Evolutionary conservation across 2,329 filamentous ascomycete genomes (phyloP), one percentile per base, ranked within the genome.

Genomic region (Aspergillus neotritici): DNA sequence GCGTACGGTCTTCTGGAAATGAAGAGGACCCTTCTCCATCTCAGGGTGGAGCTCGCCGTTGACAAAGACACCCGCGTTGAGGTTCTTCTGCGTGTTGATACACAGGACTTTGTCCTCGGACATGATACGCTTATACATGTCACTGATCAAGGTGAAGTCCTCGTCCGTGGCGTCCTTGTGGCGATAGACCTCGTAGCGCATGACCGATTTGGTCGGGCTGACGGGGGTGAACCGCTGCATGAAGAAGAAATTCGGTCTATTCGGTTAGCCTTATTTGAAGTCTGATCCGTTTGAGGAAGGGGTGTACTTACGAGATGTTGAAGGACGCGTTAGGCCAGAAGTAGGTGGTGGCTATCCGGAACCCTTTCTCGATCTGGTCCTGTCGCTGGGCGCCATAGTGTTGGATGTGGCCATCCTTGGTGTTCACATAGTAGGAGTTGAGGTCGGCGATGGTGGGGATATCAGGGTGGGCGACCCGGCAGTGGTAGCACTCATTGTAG

Each of bases 401-500:
- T 44, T 73, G 65, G 42, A 79, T 75, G 48, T 74, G 67, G 1
- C 62, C 66, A 11, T 62, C 66, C 45, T 69, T 68, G 31, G 71
- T 71, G 50, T 74, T 64, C 41, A 77, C 73, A 34, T 64, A 60
- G 61, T 80, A 81, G 4, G 71, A 71, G 46, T 71, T 68, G 38
- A 81, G 70, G 47, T 80, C 73, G 35, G 76, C 70, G 9, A 80
- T 66, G 30, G 66, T 65, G 4, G 74, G 68, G 17, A 80, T 74
- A 40, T 77, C 75, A 1, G 79, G 78, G 52, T 80, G 77, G 2
- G 76, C 72, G 0, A 72, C 75, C 44, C 72, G 71, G 66, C 77
- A 80, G 65, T 81, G 78, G 51, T 82, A 82, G 58, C 78, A 82
- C 39, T 64, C 78, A 57, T 83, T 83, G 67, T 80, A 83, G 64